Evolutionary conservation across 352 stramenopile species (phyloP).

Genomic region (Phytophthora cryptogea): DNA sequence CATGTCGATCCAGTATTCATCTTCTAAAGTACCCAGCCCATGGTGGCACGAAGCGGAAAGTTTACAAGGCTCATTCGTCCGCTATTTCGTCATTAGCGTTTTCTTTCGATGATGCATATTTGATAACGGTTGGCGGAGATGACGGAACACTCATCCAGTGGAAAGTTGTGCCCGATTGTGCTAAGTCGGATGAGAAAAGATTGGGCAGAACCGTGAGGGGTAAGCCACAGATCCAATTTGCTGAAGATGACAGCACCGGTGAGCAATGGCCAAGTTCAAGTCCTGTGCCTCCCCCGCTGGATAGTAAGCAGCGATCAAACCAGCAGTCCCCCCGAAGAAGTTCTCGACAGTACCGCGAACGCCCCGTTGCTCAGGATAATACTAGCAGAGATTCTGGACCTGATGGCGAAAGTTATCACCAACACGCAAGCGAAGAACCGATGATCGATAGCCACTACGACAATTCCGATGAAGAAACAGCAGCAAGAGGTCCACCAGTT

Average conservation of each 20-base stretch:
- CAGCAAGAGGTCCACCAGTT: not conserved
- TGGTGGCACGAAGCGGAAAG: constrained; percentile 43
- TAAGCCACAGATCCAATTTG: not conserved
- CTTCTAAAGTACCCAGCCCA: constrained; percentile 58
- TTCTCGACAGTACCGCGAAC: constrained; percentile 43
- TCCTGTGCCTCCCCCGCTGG: constrained; percentile 9
- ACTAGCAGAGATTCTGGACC: not conserved
- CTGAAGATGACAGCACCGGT: constrained; percentile 3
- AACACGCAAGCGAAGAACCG: not conserved
- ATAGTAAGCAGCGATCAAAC: constrained; percentile 19
- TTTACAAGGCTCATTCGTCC: constrained; percentile 52
- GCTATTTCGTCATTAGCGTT: constrained; percentile 56
- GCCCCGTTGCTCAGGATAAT: constrained; percentile 17
- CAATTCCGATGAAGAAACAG: constrained; percentile 1
- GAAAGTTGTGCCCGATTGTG: constrained; percentile 18
- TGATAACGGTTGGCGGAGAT: constrained; percentile 61
- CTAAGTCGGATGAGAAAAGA: not conserved
- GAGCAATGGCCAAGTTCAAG: constrained; percentile 20
- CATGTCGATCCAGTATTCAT: constrained; percentile 51
- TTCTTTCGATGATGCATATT: constrained; percentile 47
- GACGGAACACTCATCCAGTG: constrained; percentile 69
- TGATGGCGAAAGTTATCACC: not conserved
- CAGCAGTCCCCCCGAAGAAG: constrained; percentile 37
- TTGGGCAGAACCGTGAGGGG: not conserved
- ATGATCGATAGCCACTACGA: not conserved